Evolutionary conservation across 2,329 filamentous ascomycete species (phyloP).

Genomic region (Phoma sp.): DNA sequence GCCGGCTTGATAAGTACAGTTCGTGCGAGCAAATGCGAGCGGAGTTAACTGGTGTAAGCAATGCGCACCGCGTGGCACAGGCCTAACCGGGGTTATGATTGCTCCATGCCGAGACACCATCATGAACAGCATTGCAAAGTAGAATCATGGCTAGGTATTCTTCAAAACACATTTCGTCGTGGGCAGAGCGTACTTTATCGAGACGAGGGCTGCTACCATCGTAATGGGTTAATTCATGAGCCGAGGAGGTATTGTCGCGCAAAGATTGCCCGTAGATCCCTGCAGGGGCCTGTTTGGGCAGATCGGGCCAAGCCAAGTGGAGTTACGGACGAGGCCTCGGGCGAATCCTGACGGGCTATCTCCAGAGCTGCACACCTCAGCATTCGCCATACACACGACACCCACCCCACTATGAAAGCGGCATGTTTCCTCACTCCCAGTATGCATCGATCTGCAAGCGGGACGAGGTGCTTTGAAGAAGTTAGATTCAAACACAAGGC

Average conservation of each 20-base stretch:
- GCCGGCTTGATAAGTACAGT: conserved; percentile 14
- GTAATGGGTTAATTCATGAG: neutral
- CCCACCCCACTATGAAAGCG: conserved; percentile 46
- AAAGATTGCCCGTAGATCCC: conserved; percentile 2
- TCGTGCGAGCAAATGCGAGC: conserved; percentile 17
- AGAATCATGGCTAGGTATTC: neutral
- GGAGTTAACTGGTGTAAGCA: conserved; percentile 28
- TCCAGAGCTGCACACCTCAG: conserved; percentile 25
- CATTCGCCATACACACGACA: conserved; percentile 36
- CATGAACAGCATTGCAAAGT: neutral
- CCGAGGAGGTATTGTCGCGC: conserved; percentile 4
- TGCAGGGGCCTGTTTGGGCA: conserved; percentile 10
- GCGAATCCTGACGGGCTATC: conserved; percentile 30
- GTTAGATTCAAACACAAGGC: neutral
- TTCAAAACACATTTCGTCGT: neutral
- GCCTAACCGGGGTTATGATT: conserved; percentile 6
- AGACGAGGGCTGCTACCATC: neutral
- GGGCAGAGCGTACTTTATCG: neutral
- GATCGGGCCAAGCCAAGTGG: neutral
- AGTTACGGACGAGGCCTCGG: conserved; percentile 40
- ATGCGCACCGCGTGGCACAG: conserved; percentile 6
- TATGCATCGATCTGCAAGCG: conserved; percentile 24
- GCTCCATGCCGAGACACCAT: conserved; percentile 9
- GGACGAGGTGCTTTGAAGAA: neutral
- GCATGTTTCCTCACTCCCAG: conserved; percentile 29